These are phyloP conservation scores for Epichloe glyceriae DNA, from an alignment of 2,329 filamentous ascomycete species.

Conservation along the genomic window DNA sequence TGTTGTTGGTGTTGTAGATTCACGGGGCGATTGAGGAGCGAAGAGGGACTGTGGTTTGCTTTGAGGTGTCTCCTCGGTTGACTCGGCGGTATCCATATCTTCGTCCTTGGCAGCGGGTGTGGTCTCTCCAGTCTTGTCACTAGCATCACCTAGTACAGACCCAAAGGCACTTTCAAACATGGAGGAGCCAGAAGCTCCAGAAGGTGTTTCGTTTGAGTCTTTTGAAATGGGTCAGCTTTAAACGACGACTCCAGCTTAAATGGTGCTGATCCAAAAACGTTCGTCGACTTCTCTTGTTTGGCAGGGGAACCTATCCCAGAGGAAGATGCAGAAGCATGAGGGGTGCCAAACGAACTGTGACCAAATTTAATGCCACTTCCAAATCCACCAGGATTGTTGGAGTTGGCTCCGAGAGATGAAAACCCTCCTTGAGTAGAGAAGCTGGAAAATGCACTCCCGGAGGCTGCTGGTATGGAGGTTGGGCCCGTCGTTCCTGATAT, in stretches of 20 bases:
- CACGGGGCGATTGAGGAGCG: slow-evolving; percentile 14
- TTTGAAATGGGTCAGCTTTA: slow-evolving; percentile 47
- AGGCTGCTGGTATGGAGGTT: slow-evolving; percentile 19
- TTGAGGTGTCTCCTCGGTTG: slow-evolving; percentile 22
- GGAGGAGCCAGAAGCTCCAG: slow-evolving; percentile 26
- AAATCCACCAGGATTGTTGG: slow-evolving; percentile 23
- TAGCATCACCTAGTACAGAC: slow-evolving; percentile 38
- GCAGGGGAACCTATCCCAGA: slow-evolving; percentile 16
- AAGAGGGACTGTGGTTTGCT: slow-evolving; percentile 23
- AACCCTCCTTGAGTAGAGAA: slow-evolving; percentile 46
- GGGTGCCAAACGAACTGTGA: slow-evolving; percentile 19
- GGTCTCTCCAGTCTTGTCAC: slow-evolving; percentile 23
- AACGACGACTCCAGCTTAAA: slow-evolving; percentile 60
- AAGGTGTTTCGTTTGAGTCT: slow-evolving; percentile 41
- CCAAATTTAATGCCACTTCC: slow-evolving; percentile 25
- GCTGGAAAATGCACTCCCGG: slow-evolving; percentile 38
- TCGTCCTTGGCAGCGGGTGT: slow-evolving; percentile 32
- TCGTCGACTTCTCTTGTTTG: slow-evolving; percentile 16
- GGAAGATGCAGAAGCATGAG: slow-evolving; percentile 8
- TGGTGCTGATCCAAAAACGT: slow-evolving; percentile 35
- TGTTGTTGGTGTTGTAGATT: slow-evolving; percentile 36
- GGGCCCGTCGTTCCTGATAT: slow-evolving; percentile 5
- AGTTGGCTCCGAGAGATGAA: slow-evolving; percentile 29
- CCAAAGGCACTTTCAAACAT: slow-evolving; percentile 52
- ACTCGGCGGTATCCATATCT: slow-evolving; percentile 34